Percentiles rank a stretch among this genome's conserved stretches.
phyloP scores from a whole-genome alignment of 1,284 basidiomycete genomes.

The Tausonia pullulans region DNA sequence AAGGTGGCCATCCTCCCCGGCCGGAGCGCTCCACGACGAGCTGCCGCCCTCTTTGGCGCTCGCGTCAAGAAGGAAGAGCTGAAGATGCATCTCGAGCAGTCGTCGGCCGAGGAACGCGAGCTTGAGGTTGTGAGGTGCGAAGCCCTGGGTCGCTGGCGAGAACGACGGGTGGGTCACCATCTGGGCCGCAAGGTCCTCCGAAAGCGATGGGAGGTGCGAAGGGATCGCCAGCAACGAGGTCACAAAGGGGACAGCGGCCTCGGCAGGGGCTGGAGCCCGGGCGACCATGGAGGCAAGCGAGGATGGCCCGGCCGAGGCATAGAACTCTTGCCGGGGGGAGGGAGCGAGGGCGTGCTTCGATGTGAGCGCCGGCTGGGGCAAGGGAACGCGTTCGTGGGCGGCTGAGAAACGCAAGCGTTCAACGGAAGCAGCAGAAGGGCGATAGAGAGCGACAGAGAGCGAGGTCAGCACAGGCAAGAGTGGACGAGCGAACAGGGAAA shows the following conservation, averaged over 20 bases:
- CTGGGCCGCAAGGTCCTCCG: slow-evolving; percentile 10
- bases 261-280: not conserved
- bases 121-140: slow-evolving; percentile 7
- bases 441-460: no score
- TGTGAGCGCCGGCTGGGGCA: not conserved
- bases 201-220: not conserved
- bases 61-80: slow-evolving; percentile 10
- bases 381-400: no score
- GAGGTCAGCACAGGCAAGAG: no score
- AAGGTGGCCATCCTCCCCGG: not conserved
- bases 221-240: not conserved
- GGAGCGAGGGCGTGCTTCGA: not conserved
- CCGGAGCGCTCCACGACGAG: not conserved
- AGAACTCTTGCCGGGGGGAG: not conserved
- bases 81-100: slow-evolving; percentile 11
- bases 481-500: no score
- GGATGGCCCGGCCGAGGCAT: not conserved
- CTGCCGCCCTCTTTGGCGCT: not conserved
- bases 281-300: not conserved
- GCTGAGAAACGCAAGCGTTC: no score
- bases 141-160: not conserved
- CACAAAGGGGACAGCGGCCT: not conserved
- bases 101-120: slow-evolving; percentile 13
- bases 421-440: no score
- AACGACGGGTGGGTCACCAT: slow-evolving; percentile 11